Evolutionary conservation across 164 flowering plant genomes (phyloP).

Genomic region (Magnolia officinalis): DNA sequence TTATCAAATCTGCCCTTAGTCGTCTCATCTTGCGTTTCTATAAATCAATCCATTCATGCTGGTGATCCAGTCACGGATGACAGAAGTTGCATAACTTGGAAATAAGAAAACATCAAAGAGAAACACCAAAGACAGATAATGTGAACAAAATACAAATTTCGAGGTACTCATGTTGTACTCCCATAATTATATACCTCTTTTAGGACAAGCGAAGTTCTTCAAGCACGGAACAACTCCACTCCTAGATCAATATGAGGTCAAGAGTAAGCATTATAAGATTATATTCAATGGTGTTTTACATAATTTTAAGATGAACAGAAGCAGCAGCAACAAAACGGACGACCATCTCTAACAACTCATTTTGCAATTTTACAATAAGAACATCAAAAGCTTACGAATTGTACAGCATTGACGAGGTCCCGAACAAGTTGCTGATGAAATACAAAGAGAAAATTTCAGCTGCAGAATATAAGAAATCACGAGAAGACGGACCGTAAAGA

Average conservation of each 20-base stretch:
- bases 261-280: neutral
- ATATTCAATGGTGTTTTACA: neutral
- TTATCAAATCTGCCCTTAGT: neutral
- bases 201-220: slow-evolving; percentile 41
- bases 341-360: neutral
- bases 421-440: slow-evolving; percentile 48
- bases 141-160: neutral
- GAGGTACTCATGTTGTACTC: neutral
- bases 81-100: neutral
- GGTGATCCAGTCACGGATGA: neutral
- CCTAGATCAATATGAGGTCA: slow-evolving; percentile 11
- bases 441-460: neutral
- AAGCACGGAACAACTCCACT: slow-evolving; percentile 45
- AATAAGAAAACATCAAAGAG: neutral
- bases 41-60: neutral
- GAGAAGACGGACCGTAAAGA: neutral
- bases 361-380: neutral
- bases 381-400: slow-evolving; percentile 41
- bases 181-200: slow-evolving; percentile 15
- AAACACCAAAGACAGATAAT: neutral
- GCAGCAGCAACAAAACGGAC: neutral
- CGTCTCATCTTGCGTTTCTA: too few species aligned
- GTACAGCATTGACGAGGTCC: slow-evolving; percentile 39
- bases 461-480: neutral
- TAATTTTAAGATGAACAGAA: neutral